These are phyloP conservation scores for Macrolepiota fuliginosa DNA, from an alignment of 768 basidiomycete genomes.

Conservation along the genomic window DNA sequence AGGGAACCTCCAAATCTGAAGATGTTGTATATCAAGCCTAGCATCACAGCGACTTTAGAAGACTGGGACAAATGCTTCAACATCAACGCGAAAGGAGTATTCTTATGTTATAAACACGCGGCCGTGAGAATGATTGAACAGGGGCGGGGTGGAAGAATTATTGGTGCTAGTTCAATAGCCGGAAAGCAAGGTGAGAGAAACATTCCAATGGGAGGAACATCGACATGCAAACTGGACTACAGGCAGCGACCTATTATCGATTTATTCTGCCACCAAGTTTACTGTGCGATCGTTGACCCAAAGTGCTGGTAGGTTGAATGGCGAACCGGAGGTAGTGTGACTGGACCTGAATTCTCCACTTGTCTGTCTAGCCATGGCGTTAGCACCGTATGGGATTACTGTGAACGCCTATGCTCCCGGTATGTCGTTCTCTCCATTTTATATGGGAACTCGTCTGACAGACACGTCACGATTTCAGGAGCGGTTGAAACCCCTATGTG, in stretches of 20 bases:
- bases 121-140: constrained; percentile 61
- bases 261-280: constrained; percentile 37
- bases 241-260: constrained; percentile 8
- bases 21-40: not conserved
- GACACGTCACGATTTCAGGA: not conserved
- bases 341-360: not conserved
- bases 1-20: not conserved
- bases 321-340: not conserved
- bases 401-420: constrained; percentile 45
- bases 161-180: constrained; percentile 38
- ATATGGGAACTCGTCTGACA: not conserved
- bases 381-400: constrained; percentile 35
- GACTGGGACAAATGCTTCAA: constrained; percentile 41
- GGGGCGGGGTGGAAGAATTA: constrained; percentile 51
- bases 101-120: constrained; percentile 65
- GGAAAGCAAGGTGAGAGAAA: constrained; percentile 25
- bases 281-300: constrained; percentile 40
- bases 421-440: not conserved
- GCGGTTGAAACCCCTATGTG: constrained; percentile 4
- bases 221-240: not conserved
- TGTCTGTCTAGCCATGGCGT: constrained; percentile 28
- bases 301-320: constrained; percentile 26
- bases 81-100: constrained; percentile 56
- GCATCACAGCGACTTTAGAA: constrained; percentile 28
- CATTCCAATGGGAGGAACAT: constrained; percentile 19